A percentile compares a stretch with the other conserved stretches of the same genome.
phyloP scores from a whole-genome alignment of 1,284 basidiomycete species.

The Sporisorium scitamineum region DNA sequence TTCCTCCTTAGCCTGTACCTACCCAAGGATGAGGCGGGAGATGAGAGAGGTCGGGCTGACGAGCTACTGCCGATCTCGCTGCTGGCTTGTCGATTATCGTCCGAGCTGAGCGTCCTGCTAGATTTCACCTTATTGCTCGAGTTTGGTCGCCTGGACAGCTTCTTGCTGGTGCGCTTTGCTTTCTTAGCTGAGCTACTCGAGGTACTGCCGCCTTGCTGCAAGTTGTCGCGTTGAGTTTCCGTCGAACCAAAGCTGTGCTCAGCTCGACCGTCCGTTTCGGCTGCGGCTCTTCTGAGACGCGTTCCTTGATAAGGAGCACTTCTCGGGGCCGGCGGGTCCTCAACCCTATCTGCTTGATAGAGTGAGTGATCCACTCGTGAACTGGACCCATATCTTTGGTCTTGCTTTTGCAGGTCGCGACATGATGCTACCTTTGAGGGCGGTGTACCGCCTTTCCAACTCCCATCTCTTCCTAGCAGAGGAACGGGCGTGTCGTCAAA shows the following conservation, averaged over 20 bases:
- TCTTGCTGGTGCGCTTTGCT: background rate
- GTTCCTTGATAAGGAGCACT: background rate
- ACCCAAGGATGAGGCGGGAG: constrained; percentile 25
- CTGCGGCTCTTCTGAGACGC: background rate
- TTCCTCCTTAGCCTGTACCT: constrained; percentile 29
- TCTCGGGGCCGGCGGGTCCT: background rate
- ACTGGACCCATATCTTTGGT: background rate
- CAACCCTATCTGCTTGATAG: background rate
- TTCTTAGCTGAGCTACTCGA: background rate
- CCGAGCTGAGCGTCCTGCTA: background rate
- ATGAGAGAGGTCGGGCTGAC: background rate
- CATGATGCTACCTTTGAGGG: background rate
- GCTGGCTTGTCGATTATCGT: background rate
- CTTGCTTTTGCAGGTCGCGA: background rate
- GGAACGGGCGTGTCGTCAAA: constrained; percentile 16
- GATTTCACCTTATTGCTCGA: background rate
- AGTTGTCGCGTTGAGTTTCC: background rate
- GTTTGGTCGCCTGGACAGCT: background rate
- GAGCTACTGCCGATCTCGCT: constrained; percentile 7
- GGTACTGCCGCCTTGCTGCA: background rate
- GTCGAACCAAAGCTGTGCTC: background rate
- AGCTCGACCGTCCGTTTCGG: background rate
- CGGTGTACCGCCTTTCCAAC: constrained; percentile 16
- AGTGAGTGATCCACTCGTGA: background rate
- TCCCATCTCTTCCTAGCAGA: constrained; percentile 21